Evolutionary conservation across 331 rosid genomes (phyloP), one percentile per base, ranked within the genome.

Genomic region (Dryas integrifolia): DNA sequence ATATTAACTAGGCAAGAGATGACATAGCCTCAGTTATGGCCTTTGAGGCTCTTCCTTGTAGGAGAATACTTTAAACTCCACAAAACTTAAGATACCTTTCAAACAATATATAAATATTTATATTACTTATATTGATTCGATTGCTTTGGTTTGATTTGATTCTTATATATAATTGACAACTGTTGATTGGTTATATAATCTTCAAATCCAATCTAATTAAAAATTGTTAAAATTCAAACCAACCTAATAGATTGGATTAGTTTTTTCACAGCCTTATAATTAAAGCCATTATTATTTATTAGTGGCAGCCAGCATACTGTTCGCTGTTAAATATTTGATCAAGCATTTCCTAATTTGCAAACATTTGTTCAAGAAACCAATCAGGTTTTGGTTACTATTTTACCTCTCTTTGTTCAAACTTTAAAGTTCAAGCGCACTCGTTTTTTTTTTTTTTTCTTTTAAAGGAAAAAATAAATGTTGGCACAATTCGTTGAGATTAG

Each of bases 81-180:
- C 58, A 57, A 30, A 72, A 59, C 56, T 69, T 46, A 15, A 15
- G 67, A 72, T 56, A 15, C 58, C 53, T 57, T 57, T 30, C 58
- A 58, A 58, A 30, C 66, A 45, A 40, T 59, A 10, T 52, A 15
- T 30, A 46, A 5, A 30, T 30, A 30, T n/a, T 45, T 57, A 38
- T 44, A 4, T 45, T 14, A 45, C 66, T 58, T 16, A 71, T 44
- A 71, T 44, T 45, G 13, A 44, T 55, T 57, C 26, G 46, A 5
- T 62, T 41, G 67, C 50, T 45, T 45, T 13, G 35, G 75, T 26
- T 45, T 24, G 57, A 50, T 71, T 71, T 71, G 57, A 71, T 58
- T 71, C 66, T 57, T 15, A 58, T 71, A 26, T 43, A 39, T 46
- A 43, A 58, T 24, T 24, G 75, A 70, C 55, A 57, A 57, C 75